Evolutionary conservation across 805 yeast genomes (phyloP), one percentile per base, ranked within the genome.

Genomic region (Saccharomycopsis javanensis): DNA sequence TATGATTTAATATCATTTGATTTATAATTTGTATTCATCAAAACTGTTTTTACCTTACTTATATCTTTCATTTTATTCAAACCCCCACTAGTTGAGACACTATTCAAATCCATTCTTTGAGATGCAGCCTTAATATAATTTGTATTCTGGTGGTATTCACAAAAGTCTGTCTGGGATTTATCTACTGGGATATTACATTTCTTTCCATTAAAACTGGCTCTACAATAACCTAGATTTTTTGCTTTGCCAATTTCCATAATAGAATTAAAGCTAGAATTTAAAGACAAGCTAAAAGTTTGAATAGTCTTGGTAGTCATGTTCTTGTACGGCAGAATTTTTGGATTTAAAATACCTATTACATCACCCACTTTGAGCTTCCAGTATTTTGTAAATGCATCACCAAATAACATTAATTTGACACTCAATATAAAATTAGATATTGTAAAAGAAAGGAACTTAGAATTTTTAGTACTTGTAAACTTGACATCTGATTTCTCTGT

Each of bases 311-410:
- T 57, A 16, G 57, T 51, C 51, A 61, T 66, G 37, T 67, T 68
- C 59, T 64, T 66, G 70, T 71, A 66, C 16, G 75, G 70, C 63
- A 73, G 79, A 5, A 89, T 72, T 1, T 71, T 72, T 0, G 99
- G 97, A 65, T 91, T 92, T 55, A 91, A 68, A 0, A 92, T 66
- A 0, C 85, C 86, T 10, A 91, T 69, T 0, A 91, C 69, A 59
- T 86, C 89, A 0, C 98, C 97, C 1, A 81, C 74, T 55, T 81
- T 72, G 2, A 90, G 64, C 61, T 86, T 88, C 82, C 88, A 88
- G 68, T 81, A 86, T 65, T 79, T 80, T 23, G 80, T 79, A 60
- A 84, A 84, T 4, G 89, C 86, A 16, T 75, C 71, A 0, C 84
- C 90, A 66, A 86, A 84, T 2, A 91, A 67, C 57, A 81, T 78